Evolutionary conservation across 179 eudicot species (phyloP).

Genomic region (Sideroxylon spinosum): DNA sequence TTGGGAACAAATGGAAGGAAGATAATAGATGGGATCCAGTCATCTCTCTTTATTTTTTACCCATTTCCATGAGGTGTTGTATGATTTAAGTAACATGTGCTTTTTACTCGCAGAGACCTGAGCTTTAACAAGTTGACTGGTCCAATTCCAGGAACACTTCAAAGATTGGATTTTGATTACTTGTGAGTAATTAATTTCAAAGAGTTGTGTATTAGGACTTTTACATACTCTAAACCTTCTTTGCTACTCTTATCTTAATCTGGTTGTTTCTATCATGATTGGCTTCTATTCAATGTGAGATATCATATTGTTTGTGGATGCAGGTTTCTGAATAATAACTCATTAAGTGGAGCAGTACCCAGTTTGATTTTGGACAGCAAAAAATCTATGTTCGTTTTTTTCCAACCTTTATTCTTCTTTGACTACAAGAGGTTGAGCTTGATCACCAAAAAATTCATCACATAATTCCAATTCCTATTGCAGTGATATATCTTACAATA

Average conservation of each 20-base stretch:
- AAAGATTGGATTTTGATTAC: slow-evolving; percentile 16
- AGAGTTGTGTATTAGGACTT: neutral
- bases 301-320: slow-evolving; percentile 9
- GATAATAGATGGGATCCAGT: neutral
- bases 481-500: slow-evolving; percentile 23
- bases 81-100: neutral
- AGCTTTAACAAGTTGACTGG: slow-evolving; percentile 68
- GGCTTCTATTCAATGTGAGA: neutral
- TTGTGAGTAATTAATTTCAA: slow-evolving; percentile 29
- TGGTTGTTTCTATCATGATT: neutral
- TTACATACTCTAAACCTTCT: neutral
- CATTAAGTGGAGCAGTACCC: slow-evolving; percentile 54
- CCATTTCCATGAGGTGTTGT: neutral
- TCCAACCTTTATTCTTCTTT: slow-evolving; percentile 5
- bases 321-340: slow-evolving; percentile 61
- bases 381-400: slow-evolving; percentile 34
- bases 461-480: neutral
- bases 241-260: neutral
- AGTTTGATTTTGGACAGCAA: slow-evolving; percentile 41
- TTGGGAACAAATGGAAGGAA: neutral
- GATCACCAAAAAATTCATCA: neutral
- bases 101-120: slow-evolving; percentile 52
- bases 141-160: slow-evolving; percentile 42
- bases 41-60: neutral
- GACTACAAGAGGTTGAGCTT: slow-evolving; percentile 6